A percentile compares a stretch with the other conserved stretches of the same genome.
Evolutionary conservation across 23 red algal species (phyloP).

Genomic region (Gracilariopsis chorda): DNA sequence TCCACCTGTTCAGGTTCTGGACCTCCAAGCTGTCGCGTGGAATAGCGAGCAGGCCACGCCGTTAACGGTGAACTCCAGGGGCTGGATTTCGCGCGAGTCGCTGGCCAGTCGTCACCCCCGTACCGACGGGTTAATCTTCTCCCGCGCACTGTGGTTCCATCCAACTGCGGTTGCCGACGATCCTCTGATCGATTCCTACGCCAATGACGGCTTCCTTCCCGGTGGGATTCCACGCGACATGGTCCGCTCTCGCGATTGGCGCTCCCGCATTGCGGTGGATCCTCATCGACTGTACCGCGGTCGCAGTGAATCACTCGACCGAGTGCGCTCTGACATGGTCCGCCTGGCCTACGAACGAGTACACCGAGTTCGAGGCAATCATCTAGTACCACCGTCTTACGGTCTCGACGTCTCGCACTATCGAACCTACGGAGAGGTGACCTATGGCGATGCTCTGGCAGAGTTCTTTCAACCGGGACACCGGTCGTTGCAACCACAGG

Average conservation of each 20-base stretch:
- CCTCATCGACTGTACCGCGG: background rate
- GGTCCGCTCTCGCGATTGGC: background rate
- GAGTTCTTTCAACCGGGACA: no score
- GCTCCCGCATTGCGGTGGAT: background rate
- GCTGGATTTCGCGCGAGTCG: no score
- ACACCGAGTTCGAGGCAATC: background rate
- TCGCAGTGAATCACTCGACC: background rate
- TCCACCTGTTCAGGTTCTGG: no score
- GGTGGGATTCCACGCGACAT: background rate
- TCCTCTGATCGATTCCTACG: background rate
- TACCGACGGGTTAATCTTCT: no score
- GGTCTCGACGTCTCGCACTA: background rate
- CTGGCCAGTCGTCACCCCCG: no score
- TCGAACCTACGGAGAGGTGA: background rate
- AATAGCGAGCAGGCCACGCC: no score
- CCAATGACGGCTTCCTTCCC: background rate
- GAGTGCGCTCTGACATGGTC: background rate
- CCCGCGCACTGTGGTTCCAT: background rate
- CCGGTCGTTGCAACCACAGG: no score
- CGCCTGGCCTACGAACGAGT: background rate
- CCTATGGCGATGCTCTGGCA: no score
- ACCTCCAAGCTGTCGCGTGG: no score
- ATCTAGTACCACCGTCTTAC: background rate
- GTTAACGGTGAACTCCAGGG: no score
- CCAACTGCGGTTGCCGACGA: background rate